Evolutionary conservation across 108 stramenopile genomes (phyloP).

Genomic region (Skeletonema menzelii): DNA sequence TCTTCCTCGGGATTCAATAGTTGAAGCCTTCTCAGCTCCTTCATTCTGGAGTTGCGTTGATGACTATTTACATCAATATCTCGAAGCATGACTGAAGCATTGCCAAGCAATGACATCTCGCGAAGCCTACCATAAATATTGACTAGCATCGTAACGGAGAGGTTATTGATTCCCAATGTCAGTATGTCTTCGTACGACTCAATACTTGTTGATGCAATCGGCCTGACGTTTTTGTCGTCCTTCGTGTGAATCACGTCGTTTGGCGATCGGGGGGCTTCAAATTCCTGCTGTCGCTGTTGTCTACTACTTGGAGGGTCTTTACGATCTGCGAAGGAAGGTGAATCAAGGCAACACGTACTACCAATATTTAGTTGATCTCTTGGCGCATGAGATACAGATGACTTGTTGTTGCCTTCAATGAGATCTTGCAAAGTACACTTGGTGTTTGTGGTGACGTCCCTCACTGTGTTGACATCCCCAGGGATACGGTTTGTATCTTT

Average conservation of each 20-base stretch:
- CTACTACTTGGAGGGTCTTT: neutral
- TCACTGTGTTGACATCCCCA: neutral
- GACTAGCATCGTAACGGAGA: conserved; percentile 11
- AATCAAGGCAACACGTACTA: neutral
- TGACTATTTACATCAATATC: conserved; percentile 22
- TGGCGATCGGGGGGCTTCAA: neutral
- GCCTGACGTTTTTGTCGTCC: neutral
- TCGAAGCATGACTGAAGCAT: conserved; percentile 8
- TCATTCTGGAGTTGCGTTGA: conserved; percentile 3
- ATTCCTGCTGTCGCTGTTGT: neutral
- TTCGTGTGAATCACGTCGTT: neutral
- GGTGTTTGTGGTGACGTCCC: neutral
- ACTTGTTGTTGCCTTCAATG: neutral
- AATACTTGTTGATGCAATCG: neutral
- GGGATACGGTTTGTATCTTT: neutral
- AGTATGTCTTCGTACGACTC: conserved; percentile 3
- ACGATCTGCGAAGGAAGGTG: neutral
- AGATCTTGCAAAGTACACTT: neutral
- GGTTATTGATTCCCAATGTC: conserved; percentile 2
- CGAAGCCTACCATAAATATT: conserved; percentile 13
- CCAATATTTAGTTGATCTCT: neutral
- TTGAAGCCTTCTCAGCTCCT: neutral
- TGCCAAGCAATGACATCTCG: conserved; percentile 12
- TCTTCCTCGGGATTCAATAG: neutral
- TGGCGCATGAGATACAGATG: neutral